Conservation (phyloP, 768 basidiomycete genomes). For the Mycena rebaudengoi region DNA sequence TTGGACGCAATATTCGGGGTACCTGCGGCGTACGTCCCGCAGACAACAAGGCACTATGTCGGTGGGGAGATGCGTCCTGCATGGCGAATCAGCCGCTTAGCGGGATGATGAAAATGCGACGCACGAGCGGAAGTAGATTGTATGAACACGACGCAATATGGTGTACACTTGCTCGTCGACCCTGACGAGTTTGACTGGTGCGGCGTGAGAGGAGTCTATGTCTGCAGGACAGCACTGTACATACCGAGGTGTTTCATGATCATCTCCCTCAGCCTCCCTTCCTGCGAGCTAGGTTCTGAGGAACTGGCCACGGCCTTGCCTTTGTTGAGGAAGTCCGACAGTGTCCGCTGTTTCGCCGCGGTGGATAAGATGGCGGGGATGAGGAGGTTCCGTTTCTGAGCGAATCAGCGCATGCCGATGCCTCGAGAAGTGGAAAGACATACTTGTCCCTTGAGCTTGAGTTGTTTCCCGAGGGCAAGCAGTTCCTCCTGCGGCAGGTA, state of each 20-base stretch:
- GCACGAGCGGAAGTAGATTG: slow-evolving; percentile 12
- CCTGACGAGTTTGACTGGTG: slow-evolving; percentile 7
- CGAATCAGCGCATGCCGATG: background rate
- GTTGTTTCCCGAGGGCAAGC: background rate
- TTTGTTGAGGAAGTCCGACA: background rate
- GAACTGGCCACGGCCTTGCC: background rate
- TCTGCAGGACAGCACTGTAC: background rate
- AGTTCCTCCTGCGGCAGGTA: background rate
- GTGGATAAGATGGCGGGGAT: slow-evolving; percentile 1
- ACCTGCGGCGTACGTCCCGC: slow-evolving; percentile 6
- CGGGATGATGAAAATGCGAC: background rate
- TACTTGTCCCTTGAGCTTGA: slow-evolving; percentile 8
- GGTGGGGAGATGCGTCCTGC: slow-evolving; percentile 7
- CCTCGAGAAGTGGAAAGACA: background rate
- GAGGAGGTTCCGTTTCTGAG: slow-evolving; percentile 3
- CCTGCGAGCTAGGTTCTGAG: slow-evolving; percentile 1
- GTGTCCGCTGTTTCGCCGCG: background rate
- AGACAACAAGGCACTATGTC: slow-evolving; percentile 14
- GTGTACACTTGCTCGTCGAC: background rate
- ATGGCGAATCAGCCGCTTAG: background rate
- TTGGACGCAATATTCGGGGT: background rate
- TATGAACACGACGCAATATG: background rate
- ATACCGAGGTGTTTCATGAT: slow-evolving; percentile 7
- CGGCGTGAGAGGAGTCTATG: background rate
- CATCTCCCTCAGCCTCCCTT: slow-evolving; percentile 9